Conservation (phyloP, 257 asterid species). For the Asclepias syriaca region DNA sequence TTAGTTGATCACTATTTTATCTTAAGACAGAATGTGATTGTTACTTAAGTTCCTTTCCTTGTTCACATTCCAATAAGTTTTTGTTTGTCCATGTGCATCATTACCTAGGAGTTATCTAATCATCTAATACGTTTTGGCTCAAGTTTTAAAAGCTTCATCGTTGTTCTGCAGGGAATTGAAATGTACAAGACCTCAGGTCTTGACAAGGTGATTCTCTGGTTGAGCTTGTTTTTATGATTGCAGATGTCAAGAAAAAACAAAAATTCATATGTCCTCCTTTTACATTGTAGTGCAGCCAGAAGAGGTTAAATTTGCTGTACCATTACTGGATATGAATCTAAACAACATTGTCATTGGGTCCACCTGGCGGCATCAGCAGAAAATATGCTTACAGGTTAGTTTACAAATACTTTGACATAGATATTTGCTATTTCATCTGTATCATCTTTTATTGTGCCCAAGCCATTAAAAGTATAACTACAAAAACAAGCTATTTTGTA, state of each 20-base stretch:
- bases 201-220: constrained; percentile 55
- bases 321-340: constrained; percentile 74
- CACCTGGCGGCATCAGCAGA: constrained; percentile 75
- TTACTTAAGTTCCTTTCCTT: neutral
- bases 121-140: neutral
- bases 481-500: neutral
- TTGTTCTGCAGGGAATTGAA: constrained; percentile 73
- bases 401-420: constrained; percentile 1
- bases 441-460: neutral
- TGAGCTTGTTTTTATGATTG: neutral
- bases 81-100: neutral
- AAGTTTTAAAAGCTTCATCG: constrained; percentile 14
- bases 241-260: no score
- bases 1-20: neutral
- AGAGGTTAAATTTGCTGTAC: constrained; percentile 90
- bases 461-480: neutral
- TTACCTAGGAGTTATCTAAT: neutral
- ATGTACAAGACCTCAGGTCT: constrained; percentile 52
- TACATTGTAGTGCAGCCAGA: constrained; percentile 63
- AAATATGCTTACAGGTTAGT: constrained; percentile 82
- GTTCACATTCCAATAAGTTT: neutral
- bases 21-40: neutral
- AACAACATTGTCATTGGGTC: constrained; percentile 74
- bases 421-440: neutral
- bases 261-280: constrained; percentile 12